Evolutionary conservation across 106 monocot species (phyloP).

Genomic region (Apostasia ramifera): DNA sequence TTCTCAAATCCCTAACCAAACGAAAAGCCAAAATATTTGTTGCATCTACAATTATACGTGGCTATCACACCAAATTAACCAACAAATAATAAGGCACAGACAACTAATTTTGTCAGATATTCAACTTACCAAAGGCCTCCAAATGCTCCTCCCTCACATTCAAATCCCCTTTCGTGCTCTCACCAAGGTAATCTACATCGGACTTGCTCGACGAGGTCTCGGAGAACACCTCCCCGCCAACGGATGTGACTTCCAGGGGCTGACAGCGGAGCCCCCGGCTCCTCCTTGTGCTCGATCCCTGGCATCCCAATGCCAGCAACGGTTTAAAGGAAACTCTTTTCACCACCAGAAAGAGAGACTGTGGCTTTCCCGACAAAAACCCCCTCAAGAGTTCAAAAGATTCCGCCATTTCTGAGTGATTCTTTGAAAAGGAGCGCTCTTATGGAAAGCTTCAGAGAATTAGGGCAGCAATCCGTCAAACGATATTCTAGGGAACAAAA

Average conservation of each 20-base stretch:
- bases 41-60: too few species aligned
- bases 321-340: slow-evolving; percentile 1
- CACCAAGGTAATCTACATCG: slow-evolving; percentile 83
- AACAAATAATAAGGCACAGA: not conserved
- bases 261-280: slow-evolving; percentile 11
- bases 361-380: slow-evolving; percentile 1
- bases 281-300: slow-evolving; percentile 9
- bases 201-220: slow-evolving; percentile 71
- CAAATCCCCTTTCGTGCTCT: slow-evolving; percentile 95
- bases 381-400: slow-evolving; percentile 14
- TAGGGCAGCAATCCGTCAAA: too few species aligned
- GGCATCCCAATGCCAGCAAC: not conserved
- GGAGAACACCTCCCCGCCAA: slow-evolving; percentile 58
- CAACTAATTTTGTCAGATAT: not conserved
- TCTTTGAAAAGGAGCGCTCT: not conserved
- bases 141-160: slow-evolving; percentile 67
- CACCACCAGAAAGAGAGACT: not conserved
- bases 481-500: too few species aligned
- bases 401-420: slow-evolving; percentile 28
- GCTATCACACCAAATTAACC: too few species aligned
- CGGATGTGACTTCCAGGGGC: slow-evolving; percentile 23
- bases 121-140: slow-evolving; percentile 60
- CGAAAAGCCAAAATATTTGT: too few species aligned
- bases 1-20: too few species aligned
- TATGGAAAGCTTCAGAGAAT: not conserved